Evolutionary conservation across 2,329 filamentous ascomycete species (phyloP), one percentile per base, ranked within the genome.

Genomic region (Alternaria sp.): DNA sequence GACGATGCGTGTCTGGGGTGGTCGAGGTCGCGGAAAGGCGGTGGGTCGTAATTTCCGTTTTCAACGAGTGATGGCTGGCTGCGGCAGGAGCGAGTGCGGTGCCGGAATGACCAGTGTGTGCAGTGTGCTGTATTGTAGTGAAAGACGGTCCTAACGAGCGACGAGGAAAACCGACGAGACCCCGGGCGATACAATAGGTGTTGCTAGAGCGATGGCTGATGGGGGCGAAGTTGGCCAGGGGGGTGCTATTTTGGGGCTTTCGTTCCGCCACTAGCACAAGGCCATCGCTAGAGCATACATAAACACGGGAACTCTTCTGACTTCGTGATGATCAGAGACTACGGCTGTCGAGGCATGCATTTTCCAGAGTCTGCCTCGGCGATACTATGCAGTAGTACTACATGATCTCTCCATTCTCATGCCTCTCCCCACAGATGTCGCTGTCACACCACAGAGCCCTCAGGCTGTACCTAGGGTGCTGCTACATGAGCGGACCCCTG

Each of bases 11-110:
- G 41, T 44, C 21, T 25, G 44, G 15, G 61, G 8, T 23, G 50
- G 41, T 23, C 41, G 58, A 37, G 18, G 33, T 46, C 18, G 26
- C 12, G 20, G 30, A 25, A 58, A 41, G 43, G 55, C 41, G 15
- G 60, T 46, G 60, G 49, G 45, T 47, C 18, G 57, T 58, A 55
- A 55, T 58, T 63, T 62, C 50, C 46, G 61, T 64, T 65, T 71
- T 69, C 67, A 77, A 71, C 74, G 72, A 74, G 70, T 67, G 71
- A 66, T 68, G 65, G 69, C 66, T 68, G 60, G 66, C 65, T 65
- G 14, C 30, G 33, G 69, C 71, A 72, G 61, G 51, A 62, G 60
- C 60, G 59, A 62, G 50, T 25, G 58, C 55, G 58, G 43, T 50
- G 46, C 58, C 55, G 61, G 59, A 67, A 61, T n/a, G 44, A 11